A percentile compares a stretch with the other conserved stretches of the same genome.
These are phyloP conservation scores for Penstemon eatonii DNA, from an alignment of 257 asterid species.

Conservation along the genomic window DNA sequence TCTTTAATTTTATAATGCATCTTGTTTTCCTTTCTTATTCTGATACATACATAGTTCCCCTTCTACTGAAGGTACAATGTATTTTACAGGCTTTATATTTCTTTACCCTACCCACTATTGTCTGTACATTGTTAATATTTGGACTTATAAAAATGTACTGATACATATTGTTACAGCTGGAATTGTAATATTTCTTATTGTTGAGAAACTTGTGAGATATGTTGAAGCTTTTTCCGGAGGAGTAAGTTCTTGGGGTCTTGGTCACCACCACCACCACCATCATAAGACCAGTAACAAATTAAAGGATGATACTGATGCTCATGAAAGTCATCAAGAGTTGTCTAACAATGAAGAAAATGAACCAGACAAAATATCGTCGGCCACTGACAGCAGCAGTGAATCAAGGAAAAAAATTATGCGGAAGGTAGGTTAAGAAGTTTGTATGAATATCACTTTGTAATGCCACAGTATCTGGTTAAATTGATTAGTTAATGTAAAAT, in stretches of 20 bases:
- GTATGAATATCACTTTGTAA: conserved; percentile 3
- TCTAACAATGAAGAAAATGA: conserved; percentile 42
- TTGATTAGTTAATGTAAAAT: conserved; percentile 21
- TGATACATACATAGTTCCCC: conserved; percentile 4
- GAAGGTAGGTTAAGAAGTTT: conserved; percentile 60
- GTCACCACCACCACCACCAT: conserved; percentile 79
- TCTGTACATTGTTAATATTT: neutral
- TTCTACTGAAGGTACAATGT: conserved; percentile 13
- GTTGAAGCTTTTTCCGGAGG: conserved; percentile 81
- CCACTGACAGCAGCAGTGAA: conserved; percentile 36
- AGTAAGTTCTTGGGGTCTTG: conserved; percentile 47
- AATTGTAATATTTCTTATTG: conserved; percentile 78
- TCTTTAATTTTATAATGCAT: conserved; percentile 15
- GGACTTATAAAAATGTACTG: conserved; percentile 1
- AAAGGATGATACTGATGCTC: conserved; percentile 50
- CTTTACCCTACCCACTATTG: neutral
- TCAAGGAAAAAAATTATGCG: conserved; percentile 42
- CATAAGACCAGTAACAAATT: conserved; percentile 50
- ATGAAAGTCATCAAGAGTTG: conserved; percentile 41
- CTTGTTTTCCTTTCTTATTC: conserved; percentile 18
- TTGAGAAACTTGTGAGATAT: conserved; percentile 92
- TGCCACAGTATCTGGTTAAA: neutral
- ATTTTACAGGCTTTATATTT: neutral
- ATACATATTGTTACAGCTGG: conserved; percentile 71
- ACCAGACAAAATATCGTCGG: conserved; percentile 37